Conservation (phyloP, 2,329 filamentous ascomycete species). For the Apiospora sp. region DNA sequence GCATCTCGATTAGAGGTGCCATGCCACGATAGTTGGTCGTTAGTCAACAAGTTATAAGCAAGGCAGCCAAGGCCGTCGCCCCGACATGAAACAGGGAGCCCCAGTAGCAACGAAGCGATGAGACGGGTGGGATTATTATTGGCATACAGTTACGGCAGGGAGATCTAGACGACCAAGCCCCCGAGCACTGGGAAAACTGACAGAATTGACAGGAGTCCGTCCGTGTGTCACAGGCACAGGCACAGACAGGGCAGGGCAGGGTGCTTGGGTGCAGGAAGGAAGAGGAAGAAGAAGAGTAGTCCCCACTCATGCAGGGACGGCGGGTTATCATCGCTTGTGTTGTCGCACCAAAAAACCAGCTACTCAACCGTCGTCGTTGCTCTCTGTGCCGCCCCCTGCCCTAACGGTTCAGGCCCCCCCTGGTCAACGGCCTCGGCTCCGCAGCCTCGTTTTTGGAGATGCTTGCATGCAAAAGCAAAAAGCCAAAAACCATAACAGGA, state of each 20-base stretch:
- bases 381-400: neutral
- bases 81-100: slow-evolving; percentile 8
- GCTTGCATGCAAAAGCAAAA: neutral
- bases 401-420: neutral
- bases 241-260: neutral
- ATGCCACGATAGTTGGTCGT: neutral
- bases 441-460: neutral
- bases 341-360: neutral
- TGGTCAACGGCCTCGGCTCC: neutral
- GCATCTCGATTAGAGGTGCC: neutral
- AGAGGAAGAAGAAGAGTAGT: no score
- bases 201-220: slow-evolving; percentile 18
- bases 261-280: no score
- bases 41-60: neutral
- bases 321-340: neutral
- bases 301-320: slow-evolving; percentile 9
- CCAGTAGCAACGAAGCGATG: neutral
- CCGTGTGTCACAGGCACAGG: neutral
- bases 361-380: neutral
- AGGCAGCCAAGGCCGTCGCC: neutral
- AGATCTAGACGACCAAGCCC: neutral
- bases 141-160: neutral
- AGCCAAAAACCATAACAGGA: neutral
- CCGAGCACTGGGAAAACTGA: neutral
- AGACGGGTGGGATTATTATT: slow-evolving; percentile 1